Conservation (phyloP, 345 rosid genomes). For the Salix koriyanagi region DNA sequence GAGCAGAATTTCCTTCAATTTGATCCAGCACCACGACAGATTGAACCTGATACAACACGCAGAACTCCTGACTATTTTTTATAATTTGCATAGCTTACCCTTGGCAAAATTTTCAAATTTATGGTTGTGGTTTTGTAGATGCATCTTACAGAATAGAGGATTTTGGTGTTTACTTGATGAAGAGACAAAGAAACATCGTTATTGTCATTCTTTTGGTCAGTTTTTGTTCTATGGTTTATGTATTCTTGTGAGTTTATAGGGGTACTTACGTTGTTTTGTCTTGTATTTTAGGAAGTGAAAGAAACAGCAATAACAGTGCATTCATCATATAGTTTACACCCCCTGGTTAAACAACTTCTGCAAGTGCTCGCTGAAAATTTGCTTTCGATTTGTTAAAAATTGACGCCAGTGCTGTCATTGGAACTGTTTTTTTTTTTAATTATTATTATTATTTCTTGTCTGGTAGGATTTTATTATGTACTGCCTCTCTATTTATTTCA, state of each 20-base stretch:
- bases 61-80: slow-evolving; percentile 97
- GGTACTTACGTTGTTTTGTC: slow-evolving; percentile 16
- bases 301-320: slow-evolving; percentile 29
- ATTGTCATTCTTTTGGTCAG: slow-evolving; percentile 32
- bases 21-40: slow-evolving; percentile 90
- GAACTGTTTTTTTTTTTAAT: neutral
- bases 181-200: slow-evolving; percentile 21
- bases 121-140: slow-evolving; percentile 43
- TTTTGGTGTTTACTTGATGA: slow-evolving; percentile 24
- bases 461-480: neutral
- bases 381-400: neutral
- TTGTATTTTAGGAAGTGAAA: slow-evolving; percentile 29
- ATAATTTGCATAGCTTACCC: slow-evolving; percentile 39
- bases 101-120: slow-evolving; percentile 14
- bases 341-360: neutral
- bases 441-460: neutral
- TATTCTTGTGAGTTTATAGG: slow-evolving; percentile 32
- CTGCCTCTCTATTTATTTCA: neutral
- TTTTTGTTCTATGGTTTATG: slow-evolving; percentile 11
- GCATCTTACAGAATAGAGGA: slow-evolving; percentile 25
- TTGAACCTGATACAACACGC: slow-evolving; percentile 89
- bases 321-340: slow-evolving; percentile 9
- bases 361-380: neutral
- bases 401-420: neutral
- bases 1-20: slow-evolving; percentile 94